These are phyloP conservation scores for Xerocomellus amylosporus DNA, from an alignment of 768 basidiomycete genomes.

Conservation along the genomic window DNA sequence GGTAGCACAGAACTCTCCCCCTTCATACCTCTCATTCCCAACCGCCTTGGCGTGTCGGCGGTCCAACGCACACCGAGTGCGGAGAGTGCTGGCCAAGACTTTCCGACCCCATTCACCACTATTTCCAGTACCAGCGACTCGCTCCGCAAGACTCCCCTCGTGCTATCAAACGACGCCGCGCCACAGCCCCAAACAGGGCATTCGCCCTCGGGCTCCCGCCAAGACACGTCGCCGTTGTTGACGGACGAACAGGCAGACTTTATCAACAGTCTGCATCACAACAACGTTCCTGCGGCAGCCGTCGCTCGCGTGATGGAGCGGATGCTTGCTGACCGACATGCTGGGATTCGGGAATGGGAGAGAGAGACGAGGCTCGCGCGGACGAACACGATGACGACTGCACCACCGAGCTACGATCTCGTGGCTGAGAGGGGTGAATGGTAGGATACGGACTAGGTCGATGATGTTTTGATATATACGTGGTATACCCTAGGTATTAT, in stretches of 20 bases:
- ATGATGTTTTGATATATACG: not conserved
- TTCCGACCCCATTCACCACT: conserved; percentile 8
- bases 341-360: conserved; percentile 21
- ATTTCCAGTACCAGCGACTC: not conserved
- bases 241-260: conserved; percentile 28
- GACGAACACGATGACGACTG: conserved; percentile 14
- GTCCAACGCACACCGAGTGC: not conserved
- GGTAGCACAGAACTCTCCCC: not conserved
- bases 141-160: conserved; percentile 1
- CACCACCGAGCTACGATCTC: conserved; percentile 15
- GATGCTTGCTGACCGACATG: conserved; percentile 23
- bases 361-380: conserved; percentile 19
- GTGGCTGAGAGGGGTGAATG: not conserved
- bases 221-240: conserved; percentile 10
- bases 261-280: conserved; percentile 21
- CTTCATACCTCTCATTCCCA: conserved; percentile 7
- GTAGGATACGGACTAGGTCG: not conserved
- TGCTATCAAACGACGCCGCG: conserved; percentile 4
- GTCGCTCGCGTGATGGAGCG: conserved; percentile 24
- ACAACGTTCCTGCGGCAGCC: conserved; percentile 21
- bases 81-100: not conserved
- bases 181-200: not conserved
- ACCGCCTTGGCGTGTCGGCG: conserved; percentile 1
- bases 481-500: not conserved
- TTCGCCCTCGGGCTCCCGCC: not conserved